A percentile compares a stretch with the other conserved stretches of the same genome.
Evolutionary conservation across 345 rosid genomes (phyloP).

Genomic region (Cardamine resedifolia): DNA sequence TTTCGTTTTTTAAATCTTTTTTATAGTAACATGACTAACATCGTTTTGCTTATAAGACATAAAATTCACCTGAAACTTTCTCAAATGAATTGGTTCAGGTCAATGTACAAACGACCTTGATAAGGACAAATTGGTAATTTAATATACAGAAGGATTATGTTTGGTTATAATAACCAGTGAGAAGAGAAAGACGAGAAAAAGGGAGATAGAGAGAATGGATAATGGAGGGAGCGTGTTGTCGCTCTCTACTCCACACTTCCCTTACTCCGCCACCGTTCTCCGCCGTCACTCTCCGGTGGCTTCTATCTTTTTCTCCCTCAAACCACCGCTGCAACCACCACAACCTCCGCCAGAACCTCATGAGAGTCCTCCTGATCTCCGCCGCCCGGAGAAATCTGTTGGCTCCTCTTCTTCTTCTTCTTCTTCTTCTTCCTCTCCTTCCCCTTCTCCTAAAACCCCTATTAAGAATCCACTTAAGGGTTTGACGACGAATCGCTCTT

Average conservation of each 20-base stretch:
- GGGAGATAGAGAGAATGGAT: slow-evolving; percentile 24
- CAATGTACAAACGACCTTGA: too few relatives aligned
- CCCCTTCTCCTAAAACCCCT: slow-evolving; percentile 36
- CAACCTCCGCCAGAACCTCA: slow-evolving; percentile 40
- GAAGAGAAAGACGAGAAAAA: background rate
- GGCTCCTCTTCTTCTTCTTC: slow-evolving; percentile 29
- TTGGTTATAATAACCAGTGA: background rate
- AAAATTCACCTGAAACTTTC: background rate
- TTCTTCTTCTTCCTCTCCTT: background rate
- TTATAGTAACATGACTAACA: too few relatives aligned
- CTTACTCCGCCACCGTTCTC: slow-evolving; percentile 33
- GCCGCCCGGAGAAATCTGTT: slow-evolving; percentile 58
- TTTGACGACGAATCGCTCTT: slow-evolving; percentile 33
- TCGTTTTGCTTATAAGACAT: too few relatives aligned
- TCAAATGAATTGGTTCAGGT: background rate
- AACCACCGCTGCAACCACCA: slow-evolving; percentile 40
- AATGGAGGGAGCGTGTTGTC: slow-evolving; percentile 46
- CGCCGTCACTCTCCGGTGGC: slow-evolving; percentile 30
- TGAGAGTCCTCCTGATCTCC: slow-evolving; percentile 43
- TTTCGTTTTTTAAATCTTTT: too few relatives aligned
- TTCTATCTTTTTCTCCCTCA: slow-evolving; percentile 52
- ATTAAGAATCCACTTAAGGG: slow-evolving; percentile 62
- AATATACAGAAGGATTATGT: background rate
- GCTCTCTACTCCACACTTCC: slow-evolving; percentile 45
- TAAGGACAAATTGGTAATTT: background rate